Percentiles rank a stretch among this genome's conserved stretches.
These are phyloP conservation scores for Candida parachauliodes DNA, from an alignment of 805 yeast genomes.

Conservation along the genomic window DNA sequence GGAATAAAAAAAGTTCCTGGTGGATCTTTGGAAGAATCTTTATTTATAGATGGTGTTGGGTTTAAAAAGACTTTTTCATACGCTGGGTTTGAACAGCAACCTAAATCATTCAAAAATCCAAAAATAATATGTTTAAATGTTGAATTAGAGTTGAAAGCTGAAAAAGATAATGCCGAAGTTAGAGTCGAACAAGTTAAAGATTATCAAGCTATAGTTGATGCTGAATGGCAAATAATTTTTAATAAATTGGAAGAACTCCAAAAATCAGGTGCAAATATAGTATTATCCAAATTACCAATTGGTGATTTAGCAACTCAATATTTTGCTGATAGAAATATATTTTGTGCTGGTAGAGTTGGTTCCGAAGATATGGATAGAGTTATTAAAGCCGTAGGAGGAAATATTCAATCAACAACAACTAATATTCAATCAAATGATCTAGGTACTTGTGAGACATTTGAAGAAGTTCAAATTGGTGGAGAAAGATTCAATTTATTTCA, in stretches of 20 bases:
- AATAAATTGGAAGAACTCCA: slow-evolving; percentile 81
- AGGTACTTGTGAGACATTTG: slow-evolving; percentile 82
- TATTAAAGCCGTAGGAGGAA: slow-evolving; percentile 90
- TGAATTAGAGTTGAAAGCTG: slow-evolving; percentile 95
- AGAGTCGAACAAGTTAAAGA: slow-evolving; percentile 90
- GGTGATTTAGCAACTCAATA: slow-evolving; percentile 99
- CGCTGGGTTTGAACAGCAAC: slow-evolving; percentile 99
- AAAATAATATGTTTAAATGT: slow-evolving; percentile 82
- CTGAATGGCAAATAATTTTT: slow-evolving; percentile 96
- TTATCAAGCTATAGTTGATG: slow-evolving; percentile 95
- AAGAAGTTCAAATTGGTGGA: slow-evolving; percentile 93
- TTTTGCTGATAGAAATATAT: slow-evolving; percentile 92
- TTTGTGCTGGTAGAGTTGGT: slow-evolving; percentile 95
- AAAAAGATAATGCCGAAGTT: slow-evolving; percentile 98
- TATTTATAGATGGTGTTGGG: slow-evolving; percentile 90
- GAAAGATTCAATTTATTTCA: slow-evolving; percentile 91
- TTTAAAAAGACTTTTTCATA: slow-evolving; percentile 96
- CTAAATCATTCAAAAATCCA: slow-evolving; percentile 77
- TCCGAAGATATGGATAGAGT: slow-evolving; percentile 90
- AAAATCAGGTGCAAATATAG: slow-evolving; percentile 85
- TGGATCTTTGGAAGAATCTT: slow-evolving; percentile 92
- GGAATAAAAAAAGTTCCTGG: slow-evolving; percentile 96
- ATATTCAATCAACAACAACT: slow-evolving; percentile 70
- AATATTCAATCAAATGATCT: slow-evolving; percentile 67
- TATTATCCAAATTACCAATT: slow-evolving; percentile 90